A percentile compares a stretch with the other conserved stretches of the same genome.
These are phyloP conservation scores for Dactylonectria macrodidyma DNA, from an alignment of 2,329 filamentous ascomycete species.

Conservation along the genomic window DNA sequence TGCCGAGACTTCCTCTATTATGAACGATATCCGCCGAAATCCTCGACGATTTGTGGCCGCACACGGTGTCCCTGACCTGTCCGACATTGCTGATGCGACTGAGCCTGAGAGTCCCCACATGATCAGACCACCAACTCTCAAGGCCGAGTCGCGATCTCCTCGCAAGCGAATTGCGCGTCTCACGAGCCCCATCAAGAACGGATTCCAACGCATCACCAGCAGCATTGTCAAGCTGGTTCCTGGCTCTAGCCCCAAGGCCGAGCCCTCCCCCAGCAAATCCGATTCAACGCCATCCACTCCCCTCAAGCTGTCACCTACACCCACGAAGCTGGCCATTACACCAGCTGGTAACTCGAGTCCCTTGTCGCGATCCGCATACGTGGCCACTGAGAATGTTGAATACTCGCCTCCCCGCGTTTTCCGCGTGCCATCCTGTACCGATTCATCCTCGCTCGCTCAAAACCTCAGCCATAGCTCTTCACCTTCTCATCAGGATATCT, in stretches of 20 bases:
- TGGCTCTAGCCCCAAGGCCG: slow-evolving; percentile 38
- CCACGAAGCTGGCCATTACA: slow-evolving; percentile 27
- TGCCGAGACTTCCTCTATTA: slow-evolving; percentile 39
- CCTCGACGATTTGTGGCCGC: slow-evolving; percentile 43
- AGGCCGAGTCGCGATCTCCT: slow-evolving; percentile 49
- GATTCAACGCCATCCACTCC: slow-evolving; percentile 47
- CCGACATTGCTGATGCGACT: slow-evolving; percentile 48
- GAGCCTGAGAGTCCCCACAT: slow-evolving; percentile 49
- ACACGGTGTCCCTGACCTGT: slow-evolving; percentile 44
- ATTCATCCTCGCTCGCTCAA: slow-evolving; percentile 37
- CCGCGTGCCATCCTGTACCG: slow-evolving; percentile 36
- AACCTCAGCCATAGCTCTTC: slow-evolving; percentile 26
- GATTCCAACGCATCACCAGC: slow-evolving; percentile 47
- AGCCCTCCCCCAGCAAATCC: slow-evolving; percentile 52
- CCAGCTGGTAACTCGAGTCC: slow-evolving; percentile 35
- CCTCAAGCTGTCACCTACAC: slow-evolving; percentile 36
- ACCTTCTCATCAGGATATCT: slow-evolving; percentile 24
- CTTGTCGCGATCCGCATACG: slow-evolving; percentile 19
- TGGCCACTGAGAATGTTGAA: slow-evolving; percentile 16
- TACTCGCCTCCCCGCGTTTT: slow-evolving; percentile 37
- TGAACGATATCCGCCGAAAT: slow-evolving; percentile 40
- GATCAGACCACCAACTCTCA: slow-evolving; percentile 39
- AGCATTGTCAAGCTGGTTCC: slow-evolving; percentile 51
- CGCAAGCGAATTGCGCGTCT: slow-evolving; percentile 49
- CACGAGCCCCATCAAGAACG: slow-evolving; percentile 46